Base-by-base conservation (phyloP, 257 asterid species). In the Solanum sitiens region DNA sequence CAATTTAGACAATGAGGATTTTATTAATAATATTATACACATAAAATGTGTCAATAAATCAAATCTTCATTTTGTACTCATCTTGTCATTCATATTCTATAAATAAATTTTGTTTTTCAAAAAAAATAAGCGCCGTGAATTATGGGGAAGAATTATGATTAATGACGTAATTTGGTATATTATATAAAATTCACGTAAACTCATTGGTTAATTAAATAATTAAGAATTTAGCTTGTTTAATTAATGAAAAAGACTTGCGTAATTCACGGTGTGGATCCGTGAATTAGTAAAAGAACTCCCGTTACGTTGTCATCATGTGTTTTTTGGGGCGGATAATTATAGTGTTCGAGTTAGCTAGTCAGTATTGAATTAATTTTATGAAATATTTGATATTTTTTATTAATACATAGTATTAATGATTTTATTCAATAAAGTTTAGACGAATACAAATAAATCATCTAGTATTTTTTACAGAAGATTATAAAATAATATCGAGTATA, bases 181-280 rank as follows among this genome's bases (percentile, higher is more conserved):
- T 16, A 77, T 14, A 14, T 44, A 14, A 25, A 8, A 77, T 7
- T 25, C 44, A 14, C 2, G 2, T 44, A 42, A 33, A 70, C 23
- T 61, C 53, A 70, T 79, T 87, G 59, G 47, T 76, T 83, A 67
- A 44, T 86, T 25, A 61, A 47, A 82, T 40, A 47, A 20, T 56
- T 32, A 35, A 35, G 15, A 35, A 30, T 39, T 75, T 56, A 56
- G 15, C 71, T 86, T 83, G 91, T 88, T 84, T 86, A 85, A 88
- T 94, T 71, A 20, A 37, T 74, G 82, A 93, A 83, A 92, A 88
- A 47, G 95, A 94, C 94, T n/a, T 76, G 90, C 96, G 94, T 89
- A 87, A 93, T 93, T 95, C 93, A 91, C 96, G 95, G 95, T 86
- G 89, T 90, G 92, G 84, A 88, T 85, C 90, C 89, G 53, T 65